A percentile compares a stretch with the other conserved stretches of the same genome.
Evolutionary conservation across 805 yeast species (phyloP).

Genomic region (Ogataea saltuana): DNA sequence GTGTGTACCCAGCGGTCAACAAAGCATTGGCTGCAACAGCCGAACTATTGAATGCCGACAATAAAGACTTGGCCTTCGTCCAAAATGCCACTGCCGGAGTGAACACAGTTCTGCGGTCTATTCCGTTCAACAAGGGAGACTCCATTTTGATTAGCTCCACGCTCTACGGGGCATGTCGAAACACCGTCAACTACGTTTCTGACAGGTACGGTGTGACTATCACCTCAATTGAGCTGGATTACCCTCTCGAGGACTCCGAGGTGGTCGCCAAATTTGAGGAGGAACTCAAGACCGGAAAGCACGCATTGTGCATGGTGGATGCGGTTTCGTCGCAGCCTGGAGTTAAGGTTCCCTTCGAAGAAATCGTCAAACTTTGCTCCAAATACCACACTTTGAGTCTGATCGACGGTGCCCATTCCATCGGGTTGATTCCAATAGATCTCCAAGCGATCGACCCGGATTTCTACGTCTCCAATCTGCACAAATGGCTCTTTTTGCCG

Average conservation of each 20-base stretch:
- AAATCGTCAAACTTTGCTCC: constrained; percentile 46
- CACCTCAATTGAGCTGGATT: constrained; percentile 40
- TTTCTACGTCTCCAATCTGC: constrained; percentile 61
- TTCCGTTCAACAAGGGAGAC: constrained; percentile 53
- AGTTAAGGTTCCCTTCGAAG: constrained; percentile 54
- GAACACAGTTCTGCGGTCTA: constrained; percentile 56
- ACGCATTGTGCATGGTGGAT: constrained; percentile 53
- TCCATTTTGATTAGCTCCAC: constrained; percentile 49
- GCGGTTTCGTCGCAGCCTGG: constrained; percentile 68
- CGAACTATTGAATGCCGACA: constrained; percentile 48
- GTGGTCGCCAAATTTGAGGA: constrained; percentile 38
- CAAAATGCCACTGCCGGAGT: constrained; percentile 63
- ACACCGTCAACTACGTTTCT: constrained; percentile 47
- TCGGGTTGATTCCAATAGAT: constrained; percentile 53
- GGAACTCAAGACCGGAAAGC: constrained; percentile 29
- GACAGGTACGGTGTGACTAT: constrained; percentile 37
- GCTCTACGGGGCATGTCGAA: constrained; percentile 55
- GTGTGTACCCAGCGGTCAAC: constrained; percentile 33
- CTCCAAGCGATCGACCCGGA: constrained; percentile 52
- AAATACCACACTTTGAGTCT: constrained; percentile 50
- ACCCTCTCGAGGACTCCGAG: constrained; percentile 47
- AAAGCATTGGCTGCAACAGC: constrained; percentile 41
- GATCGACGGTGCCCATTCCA: constrained; percentile 73
- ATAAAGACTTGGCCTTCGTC: constrained; percentile 51
- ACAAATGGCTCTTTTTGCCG: constrained; percentile 68